A percentile compares a stretch with the other conserved stretches of the same genome.
Conservation (phyloP, 148 eudicot species). For the Selenicereus undatus region DNA sequence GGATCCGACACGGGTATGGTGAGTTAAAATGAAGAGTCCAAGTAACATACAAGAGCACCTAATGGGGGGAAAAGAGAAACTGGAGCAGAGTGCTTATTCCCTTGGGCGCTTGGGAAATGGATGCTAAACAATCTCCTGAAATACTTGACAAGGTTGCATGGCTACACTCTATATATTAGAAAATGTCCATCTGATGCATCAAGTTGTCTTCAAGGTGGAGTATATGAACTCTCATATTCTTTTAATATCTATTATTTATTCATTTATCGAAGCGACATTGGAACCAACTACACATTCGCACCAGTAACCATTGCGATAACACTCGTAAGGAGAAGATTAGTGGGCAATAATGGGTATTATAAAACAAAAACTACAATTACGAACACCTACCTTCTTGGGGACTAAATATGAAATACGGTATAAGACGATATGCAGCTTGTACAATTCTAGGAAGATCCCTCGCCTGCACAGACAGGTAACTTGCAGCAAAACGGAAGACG, state of each 20-base stretch:
- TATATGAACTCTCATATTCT: background rate
- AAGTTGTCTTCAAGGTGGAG: background rate
- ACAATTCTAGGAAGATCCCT: conserved; percentile 89
- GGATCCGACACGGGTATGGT: too few species aligned
- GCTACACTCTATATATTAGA: too few species aligned
- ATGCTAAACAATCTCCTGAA: too few species aligned
- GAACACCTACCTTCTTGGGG: conserved; percentile 72
- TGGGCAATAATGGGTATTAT: background rate
- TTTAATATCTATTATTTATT: background rate
- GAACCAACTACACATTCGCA: background rate
- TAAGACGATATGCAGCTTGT: conserved; percentile 68
- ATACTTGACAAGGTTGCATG: too few species aligned
- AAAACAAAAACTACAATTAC: background rate
- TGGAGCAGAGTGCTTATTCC: too few species aligned
- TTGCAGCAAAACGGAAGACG: background rate
- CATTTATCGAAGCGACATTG: background rate
- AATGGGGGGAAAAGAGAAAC: too few species aligned
- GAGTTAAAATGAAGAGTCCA: too few species aligned
- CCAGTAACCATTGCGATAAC: background rate
- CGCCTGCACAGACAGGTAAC: conserved; percentile 52
- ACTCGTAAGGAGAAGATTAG: background rate
- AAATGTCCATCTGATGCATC: background rate
- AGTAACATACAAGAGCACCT: too few species aligned
- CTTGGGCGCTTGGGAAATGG: too few species aligned
- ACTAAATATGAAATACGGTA: conserved; percentile 84